Conservation (phyloP, 2,329 filamentous ascomycete species). For the Neurospora sp. region DNA sequence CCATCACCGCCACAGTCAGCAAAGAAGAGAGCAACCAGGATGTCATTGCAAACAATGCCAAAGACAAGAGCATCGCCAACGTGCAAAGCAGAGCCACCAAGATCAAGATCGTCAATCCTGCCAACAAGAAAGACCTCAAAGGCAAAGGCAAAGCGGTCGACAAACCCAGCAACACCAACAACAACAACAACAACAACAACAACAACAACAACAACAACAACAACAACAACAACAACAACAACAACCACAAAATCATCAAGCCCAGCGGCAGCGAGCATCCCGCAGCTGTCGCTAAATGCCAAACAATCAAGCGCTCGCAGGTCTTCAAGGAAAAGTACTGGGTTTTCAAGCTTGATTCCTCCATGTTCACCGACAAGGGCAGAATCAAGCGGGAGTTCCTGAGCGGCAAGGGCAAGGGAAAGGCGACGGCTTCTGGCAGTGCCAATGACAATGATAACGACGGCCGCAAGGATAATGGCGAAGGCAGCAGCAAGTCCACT, state of each 20-base stretch:
- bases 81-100: neutral
- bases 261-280: neutral
- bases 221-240: neutral
- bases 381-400: too few relatives aligned
- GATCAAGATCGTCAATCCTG: neutral
- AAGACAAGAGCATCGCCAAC: neutral
- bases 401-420: neutral
- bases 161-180: neutral
- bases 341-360: neutral
- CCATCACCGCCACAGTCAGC: neutral
- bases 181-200: neutral
- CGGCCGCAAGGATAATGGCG: neutral
- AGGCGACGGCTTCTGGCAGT: neutral
- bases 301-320: neutral
- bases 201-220: neutral
- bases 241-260: neutral
- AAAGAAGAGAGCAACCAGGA: neutral
- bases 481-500: neutral
- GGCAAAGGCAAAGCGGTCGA: neutral
- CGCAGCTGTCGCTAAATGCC: neutral
- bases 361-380: neutral
- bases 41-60: neutral
- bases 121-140: neutral
- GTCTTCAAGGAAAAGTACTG: neutral
- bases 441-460: neutral